Conservation (phyloP, 208 protist species). For the Phytomonas serpens region DNA sequence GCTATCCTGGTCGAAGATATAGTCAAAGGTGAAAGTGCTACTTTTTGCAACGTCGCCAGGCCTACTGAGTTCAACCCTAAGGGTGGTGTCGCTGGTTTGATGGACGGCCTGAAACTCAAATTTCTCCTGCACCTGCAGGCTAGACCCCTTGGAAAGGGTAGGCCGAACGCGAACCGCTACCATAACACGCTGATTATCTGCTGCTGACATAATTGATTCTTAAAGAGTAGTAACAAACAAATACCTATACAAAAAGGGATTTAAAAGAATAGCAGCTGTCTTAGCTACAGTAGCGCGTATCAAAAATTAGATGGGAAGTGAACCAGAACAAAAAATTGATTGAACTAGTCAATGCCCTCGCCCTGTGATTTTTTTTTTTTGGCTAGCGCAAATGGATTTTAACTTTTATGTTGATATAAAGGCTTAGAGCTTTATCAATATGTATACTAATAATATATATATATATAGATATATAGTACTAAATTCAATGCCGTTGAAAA, state of each 20-base stretch:
- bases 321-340: neutral
- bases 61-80: conserved; percentile 51
- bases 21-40: conserved; percentile 73
- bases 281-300: neutral
- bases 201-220: conserved; percentile 2
- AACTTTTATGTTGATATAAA: conserved; percentile 2
- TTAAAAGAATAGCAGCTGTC: neutral
- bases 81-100: conserved; percentile 42
- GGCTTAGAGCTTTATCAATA: neutral
- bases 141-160: conserved; percentile 44
- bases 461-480: neutral
- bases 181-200: conserved; percentile 57
- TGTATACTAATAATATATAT: neutral
- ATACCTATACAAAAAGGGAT: conserved; percentile 2
- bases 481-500: conserved; percentile 7
- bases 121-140: conserved; percentile 55
- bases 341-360: neutral
- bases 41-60: conserved; percentile 35
- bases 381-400: conserved; percentile 12
- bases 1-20: conserved; percentile 83
- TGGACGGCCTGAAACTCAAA: conserved; percentile 56
- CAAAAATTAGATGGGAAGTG: neutral
- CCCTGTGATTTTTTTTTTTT: neutral
- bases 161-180: conserved; percentile 83
- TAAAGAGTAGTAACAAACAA: conserved; percentile 5